These are phyloP conservation scores for Bathelium albidoporum DNA, from an alignment of 495 filamentous ascomycete species.

Conservation along the genomic window DNA sequence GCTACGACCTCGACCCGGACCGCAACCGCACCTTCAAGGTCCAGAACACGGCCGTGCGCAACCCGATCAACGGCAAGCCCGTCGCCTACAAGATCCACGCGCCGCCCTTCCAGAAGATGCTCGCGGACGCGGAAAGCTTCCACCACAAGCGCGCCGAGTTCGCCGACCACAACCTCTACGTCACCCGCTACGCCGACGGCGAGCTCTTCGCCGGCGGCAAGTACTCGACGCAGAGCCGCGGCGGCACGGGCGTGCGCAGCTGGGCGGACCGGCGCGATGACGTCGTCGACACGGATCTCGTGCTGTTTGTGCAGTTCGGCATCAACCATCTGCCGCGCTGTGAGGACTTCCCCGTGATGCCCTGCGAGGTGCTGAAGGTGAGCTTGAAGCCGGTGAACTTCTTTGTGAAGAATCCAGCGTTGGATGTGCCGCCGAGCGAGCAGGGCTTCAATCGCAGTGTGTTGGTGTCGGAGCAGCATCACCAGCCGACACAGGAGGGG, in stretches of 20 bases:
- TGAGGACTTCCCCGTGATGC: conserved; percentile 46
- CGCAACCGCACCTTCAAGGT: conserved; percentile 71
- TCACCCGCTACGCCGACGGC: conserved; percentile 64
- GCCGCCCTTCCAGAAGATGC: conserved; percentile 67
- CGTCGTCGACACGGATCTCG: conserved; percentile 34
- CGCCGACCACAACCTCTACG: conserved; percentile 70
- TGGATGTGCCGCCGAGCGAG: conserved; percentile 58
- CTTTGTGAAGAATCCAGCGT: conserved; percentile 62
- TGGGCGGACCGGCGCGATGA: conserved; percentile 34
- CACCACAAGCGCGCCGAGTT: conserved; percentile 73
- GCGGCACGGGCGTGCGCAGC: conserved; percentile 40
- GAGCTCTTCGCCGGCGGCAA: conserved; percentile 75
- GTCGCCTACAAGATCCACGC: conserved; percentile 70
- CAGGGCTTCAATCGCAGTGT: conserved; percentile 43
- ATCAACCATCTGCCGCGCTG: conserved; percentile 33
- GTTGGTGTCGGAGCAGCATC: conserved; percentile 32
- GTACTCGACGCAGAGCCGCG: conserved; percentile 77
- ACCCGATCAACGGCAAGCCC: conserved; percentile 61
- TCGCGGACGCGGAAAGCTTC: conserved; percentile 57
- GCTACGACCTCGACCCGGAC: conserved; percentile 51
- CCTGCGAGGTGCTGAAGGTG: conserved; percentile 51
- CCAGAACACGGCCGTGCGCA: conserved; percentile 50
- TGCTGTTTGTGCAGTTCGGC: conserved; percentile 36
- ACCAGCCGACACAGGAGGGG: conserved; percentile 23
- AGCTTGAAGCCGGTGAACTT: conserved; percentile 61